phyloP scores from a whole-genome alignment of 2,329 filamentous ascomycete species.

The Cordyceps cateniannulata region DNA sequence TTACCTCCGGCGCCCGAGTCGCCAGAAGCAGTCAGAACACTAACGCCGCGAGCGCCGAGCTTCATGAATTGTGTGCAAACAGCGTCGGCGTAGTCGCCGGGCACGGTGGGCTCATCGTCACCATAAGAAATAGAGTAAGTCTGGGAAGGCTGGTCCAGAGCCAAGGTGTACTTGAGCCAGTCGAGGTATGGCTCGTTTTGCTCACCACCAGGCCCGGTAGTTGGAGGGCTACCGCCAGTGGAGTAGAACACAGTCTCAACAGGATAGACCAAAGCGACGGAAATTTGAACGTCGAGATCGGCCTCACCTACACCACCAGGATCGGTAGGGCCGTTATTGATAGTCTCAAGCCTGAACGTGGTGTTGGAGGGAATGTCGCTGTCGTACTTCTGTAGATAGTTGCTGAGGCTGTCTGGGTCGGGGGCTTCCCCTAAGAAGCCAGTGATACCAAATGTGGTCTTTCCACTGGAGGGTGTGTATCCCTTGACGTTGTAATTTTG shows the following conservation, averaged over 20 bases:
- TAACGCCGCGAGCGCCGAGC: constrained; percentile 10
- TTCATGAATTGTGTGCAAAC: constrained; percentile 12
- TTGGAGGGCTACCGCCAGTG: constrained; percentile 3
- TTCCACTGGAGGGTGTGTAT: neutral
- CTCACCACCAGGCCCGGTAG: neutral
- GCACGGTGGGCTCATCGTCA: constrained; percentile 5
- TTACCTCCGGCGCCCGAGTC: constrained; percentile 7
- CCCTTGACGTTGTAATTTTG: constrained; percentile 11
- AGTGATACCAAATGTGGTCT: constrained; percentile 1
- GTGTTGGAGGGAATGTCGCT: constrained; percentile 3
- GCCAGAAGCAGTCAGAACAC: constrained; percentile 6
- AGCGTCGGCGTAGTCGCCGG: constrained; percentile 7
- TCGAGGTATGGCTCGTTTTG: constrained; percentile 12
- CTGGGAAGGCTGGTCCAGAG: constrained; percentile 5
- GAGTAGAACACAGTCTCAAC: constrained; percentile 11
- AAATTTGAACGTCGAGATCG: constrained; percentile 11
- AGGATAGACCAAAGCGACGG: constrained; percentile 7
- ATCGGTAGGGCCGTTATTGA: neutral
- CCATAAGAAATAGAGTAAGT: constrained; percentile 12
- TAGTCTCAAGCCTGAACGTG: neutral
- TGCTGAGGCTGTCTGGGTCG: neutral
- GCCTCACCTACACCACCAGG: constrained; percentile 7
- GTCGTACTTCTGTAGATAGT: constrained; percentile 6
- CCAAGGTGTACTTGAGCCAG: constrained; percentile 12
- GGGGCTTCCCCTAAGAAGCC: constrained; percentile 11